These are phyloP conservation scores for Vigna mungo DNA, from an alignment of 306 rosid genomes.

Conservation along the genomic window DNA sequence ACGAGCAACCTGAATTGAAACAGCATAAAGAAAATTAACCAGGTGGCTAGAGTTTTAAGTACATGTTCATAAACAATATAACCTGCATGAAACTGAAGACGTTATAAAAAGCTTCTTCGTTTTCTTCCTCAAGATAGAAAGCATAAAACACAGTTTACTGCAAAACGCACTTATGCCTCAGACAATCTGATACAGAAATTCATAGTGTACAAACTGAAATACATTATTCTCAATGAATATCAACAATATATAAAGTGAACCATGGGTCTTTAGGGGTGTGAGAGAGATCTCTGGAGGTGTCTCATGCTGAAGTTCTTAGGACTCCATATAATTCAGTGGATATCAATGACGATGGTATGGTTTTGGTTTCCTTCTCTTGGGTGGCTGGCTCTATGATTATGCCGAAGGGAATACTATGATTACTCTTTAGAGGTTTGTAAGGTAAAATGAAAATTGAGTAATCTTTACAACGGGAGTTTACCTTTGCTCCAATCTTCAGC, in stretches of 20 bases:
- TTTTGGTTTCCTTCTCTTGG: conserved; percentile 28
- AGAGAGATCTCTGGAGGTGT: conserved; percentile 18
- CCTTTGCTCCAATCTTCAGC: conserved; percentile 97
- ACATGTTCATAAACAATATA: conserved; percentile 27
- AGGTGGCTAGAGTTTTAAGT: conserved; percentile 32
- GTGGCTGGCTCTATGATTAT: conserved; percentile 10
- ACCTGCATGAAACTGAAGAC: conserved; percentile 34
- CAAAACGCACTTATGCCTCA: conserved; percentile 9
- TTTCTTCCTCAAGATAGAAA: not conserved
- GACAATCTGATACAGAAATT: conserved; percentile 21
- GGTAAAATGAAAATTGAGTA: conserved; percentile 33
- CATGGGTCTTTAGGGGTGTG: not conserved
- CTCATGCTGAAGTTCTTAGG: not conserved
- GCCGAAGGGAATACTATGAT: conserved; percentile 11
- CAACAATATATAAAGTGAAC: conserved; percentile 6
- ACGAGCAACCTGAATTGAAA: conserved; percentile 82
- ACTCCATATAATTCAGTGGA: not conserved
- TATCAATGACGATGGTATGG: not conserved
- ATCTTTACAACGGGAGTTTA: conserved; percentile 41
- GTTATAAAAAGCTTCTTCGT: conserved; percentile 23
- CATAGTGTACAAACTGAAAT: conserved; percentile 7
- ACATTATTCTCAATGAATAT: conserved; percentile 10
- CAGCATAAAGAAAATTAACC: conserved; percentile 34
- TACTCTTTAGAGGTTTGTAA: conserved; percentile 19
- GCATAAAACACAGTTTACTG: not conserved